Base-by-base conservation (phyloP, 192 early-diverging fungal genomes). In the Helicostylum pulchrum region DNA sequence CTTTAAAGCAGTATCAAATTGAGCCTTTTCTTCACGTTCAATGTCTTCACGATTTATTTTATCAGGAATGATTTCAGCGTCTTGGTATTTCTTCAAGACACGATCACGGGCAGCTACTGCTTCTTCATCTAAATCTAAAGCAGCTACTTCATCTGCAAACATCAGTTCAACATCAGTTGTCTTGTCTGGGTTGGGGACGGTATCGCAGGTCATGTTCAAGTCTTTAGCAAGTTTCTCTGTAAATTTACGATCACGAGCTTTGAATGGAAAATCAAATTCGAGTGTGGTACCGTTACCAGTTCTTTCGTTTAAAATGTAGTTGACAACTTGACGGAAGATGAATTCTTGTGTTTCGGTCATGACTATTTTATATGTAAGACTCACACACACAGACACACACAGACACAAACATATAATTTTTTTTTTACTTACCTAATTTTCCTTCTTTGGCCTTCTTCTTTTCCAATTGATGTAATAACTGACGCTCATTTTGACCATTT, bases 1-100 rank as follows among this genome's bases (percentile, higher is more conserved):
- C 52, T 76, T 62, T 77, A 98, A 79, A 57, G 91, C 90, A 58
- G 79, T 77, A 31, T 90, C 80, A 72, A 95, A 77, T 60, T 84
- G 85, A 63, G 92, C 92, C 23, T 74, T 75, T 51, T 79, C 77
- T 20, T 71, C 57, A 7, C 67, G 67, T 12, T 79, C 72, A 9
- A 78, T 57, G 17, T 78, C 77, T 53, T 78, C 79, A 50, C 83
- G 85, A 7, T 59, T 72, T 7, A 71, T 44, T 20, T 71, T 66
- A 48, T 78, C 78, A 21, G 79, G 78, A 36, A 84, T 77, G 2
- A 77, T 73, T 53, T 78, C 68, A 0, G 79, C 82, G 19, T 70
- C 62, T 7, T 83, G 83, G 53, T 80, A 85, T 54, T 79, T 79
- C 45, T 67, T 77, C 69, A 88, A 69, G 17, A 85, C 79, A 8